phyloP scores from a whole-genome alignment of 306 rosid species.

The Coriaria nepalensis region DNA sequence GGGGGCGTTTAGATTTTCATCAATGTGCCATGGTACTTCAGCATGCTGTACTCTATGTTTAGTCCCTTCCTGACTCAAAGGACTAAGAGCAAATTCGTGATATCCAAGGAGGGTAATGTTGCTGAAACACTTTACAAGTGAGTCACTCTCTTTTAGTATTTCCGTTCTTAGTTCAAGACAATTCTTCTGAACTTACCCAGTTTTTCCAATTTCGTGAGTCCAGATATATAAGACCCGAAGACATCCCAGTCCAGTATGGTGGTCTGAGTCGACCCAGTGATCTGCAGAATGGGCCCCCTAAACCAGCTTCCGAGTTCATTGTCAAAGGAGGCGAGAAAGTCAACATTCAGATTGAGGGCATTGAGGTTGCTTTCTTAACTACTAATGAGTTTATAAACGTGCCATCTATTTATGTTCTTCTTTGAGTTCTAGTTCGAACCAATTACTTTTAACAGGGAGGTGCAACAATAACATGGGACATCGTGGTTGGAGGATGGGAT shows the following conservation, averaged over 20 bases:
- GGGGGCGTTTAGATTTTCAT: constrained; percentile 53
- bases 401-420: background rate
- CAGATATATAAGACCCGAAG: constrained; percentile 87
- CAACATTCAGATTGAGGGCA: constrained; percentile 92
- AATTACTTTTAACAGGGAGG: constrained; percentile 40
- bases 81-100: constrained; percentile 92
- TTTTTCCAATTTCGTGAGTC: constrained; percentile 4
- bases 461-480: constrained; percentile 90
- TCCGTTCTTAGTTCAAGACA: constrained; percentile 2
- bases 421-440: background rate
- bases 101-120: constrained; percentile 85
- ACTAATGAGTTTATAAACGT: background rate
- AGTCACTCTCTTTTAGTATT: constrained; percentile 12
- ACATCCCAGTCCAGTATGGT: constrained; percentile 88
- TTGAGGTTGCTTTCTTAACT: constrained; percentile 45
- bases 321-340: constrained; percentile 96
- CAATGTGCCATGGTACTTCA: constrained; percentile 98
- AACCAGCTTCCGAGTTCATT: constrained; percentile 87
- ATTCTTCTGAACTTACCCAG: constrained; percentile 1
- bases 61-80: constrained; percentile 91
- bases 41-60: constrained; percentile 75
- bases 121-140: constrained; percentile 91
- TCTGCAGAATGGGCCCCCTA: constrained; percentile 65
- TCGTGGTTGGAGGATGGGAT: constrained; percentile 96
- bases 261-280: constrained; percentile 64